Base-by-base conservation (phyloP, 352 stramenopile genomes). In the Pythium monospermum region DNA sequence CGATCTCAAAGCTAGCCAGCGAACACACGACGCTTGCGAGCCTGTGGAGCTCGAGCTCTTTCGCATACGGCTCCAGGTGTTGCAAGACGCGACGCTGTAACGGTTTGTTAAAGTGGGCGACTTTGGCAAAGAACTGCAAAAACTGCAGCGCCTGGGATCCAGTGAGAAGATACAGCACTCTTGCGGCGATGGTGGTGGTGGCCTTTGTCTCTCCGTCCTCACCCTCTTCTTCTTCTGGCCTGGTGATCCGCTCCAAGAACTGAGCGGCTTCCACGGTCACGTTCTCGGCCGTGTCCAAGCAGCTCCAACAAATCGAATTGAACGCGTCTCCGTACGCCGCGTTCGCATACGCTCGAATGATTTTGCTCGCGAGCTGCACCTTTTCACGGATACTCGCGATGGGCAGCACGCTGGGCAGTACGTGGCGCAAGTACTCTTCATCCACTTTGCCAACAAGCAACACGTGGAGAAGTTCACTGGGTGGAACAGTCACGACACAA, bases 241-340 rank as follows among this genome's bases (percentile, higher is more conserved):
- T n/a, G n/a, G n/a, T 81, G 43, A 89, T 67, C 6, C 72, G 67
- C 27, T 85, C 74, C 21, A 87, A 59, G 26, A 91, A 68, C 38
- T 71, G 68, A 0, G 73, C 73, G 13, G 81, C 74, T 55, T 89
- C 76, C 12, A 85, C 70, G 0, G 73, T 85, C 32, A 87, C 72
- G 46, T 72, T 76, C 47, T 87, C 81, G 3, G 72, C 61, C 16
- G 68, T 65, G 47, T 91, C 78, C 39, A 89, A 60, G 47, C 76
- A 88, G 38, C 78, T 89, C 71, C 66, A 80, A 64, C 74, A 87
- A 28, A 88, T 77, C n/a, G 60, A 26, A 49, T 76, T 84, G 48
- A 85, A 66, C 3, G 72, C 71, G 13, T 87, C 68, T 1, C 76
- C 81, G 28, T 86, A 85, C 15, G 58, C 48, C 0, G 58, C 44